A percentile compares a stretch with the other conserved stretches of the same genome.
These are phyloP conservation scores for Penicillium expansum DNA, from an alignment of 2,329 filamentous ascomycete species.

Conservation along the genomic window DNA sequence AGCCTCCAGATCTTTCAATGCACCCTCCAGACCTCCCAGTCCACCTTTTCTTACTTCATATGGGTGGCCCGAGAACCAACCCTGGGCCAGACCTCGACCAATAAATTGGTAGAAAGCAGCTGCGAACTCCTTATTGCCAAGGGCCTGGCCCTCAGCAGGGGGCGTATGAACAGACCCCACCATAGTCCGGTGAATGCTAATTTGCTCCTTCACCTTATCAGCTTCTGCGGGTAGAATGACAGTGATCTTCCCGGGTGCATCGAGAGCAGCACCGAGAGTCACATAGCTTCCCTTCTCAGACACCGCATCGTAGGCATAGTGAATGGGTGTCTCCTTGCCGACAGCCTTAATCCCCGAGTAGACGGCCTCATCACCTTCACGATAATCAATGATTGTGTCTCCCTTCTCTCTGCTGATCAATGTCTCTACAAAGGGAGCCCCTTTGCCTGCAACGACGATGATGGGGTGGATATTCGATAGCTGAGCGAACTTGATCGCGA, in stretches of 20 bases:
- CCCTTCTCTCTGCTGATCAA: constrained; percentile 55
- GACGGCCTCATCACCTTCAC: constrained; percentile 54
- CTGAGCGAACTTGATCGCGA: constrained; percentile 56
- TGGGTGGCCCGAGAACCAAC: constrained; percentile 52
- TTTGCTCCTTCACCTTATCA: constrained; percentile 41
- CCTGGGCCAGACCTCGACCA: constrained; percentile 47
- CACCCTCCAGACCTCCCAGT: constrained; percentile 53
- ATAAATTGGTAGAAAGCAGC: constrained; percentile 48
- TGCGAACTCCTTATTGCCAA: constrained; percentile 45
- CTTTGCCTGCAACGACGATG: constrained; percentile 58
- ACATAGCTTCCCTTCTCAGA: constrained; percentile 51
- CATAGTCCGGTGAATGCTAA: constrained; percentile 41
- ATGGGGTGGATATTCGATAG: constrained; percentile 60
- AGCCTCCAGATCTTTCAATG: constrained; percentile 54
- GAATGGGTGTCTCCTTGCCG: constrained; percentile 39
- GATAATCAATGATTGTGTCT: constrained; percentile 61
- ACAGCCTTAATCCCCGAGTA: constrained; percentile 44
- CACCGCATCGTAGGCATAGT: constrained; percentile 59
- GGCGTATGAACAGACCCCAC: constrained; percentile 28
- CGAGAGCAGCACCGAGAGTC: constrained; percentile 49
- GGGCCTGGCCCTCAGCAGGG: constrained; percentile 19
- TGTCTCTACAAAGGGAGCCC: constrained; percentile 50
- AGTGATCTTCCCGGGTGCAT: constrained; percentile 38
- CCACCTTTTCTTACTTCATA: constrained; percentile 54
- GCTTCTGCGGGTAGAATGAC: constrained; percentile 46